Base-by-base conservation (phyloP, 192 early-diverging fungal genomes). In the Gorgonomyces haynaldii region DNA sequence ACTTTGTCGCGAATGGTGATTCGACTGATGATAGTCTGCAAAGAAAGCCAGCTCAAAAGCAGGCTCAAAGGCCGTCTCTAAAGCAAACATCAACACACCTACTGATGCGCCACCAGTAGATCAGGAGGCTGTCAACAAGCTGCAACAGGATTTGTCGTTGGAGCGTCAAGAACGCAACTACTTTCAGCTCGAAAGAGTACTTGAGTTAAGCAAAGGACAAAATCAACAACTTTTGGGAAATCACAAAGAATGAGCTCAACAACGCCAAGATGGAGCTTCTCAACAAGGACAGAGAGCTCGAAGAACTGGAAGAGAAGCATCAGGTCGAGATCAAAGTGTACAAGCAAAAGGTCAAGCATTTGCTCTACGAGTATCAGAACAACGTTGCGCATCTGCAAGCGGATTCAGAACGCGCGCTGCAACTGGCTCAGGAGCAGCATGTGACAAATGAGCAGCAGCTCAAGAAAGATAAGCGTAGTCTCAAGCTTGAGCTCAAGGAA, bases 271-370 rank as follows among this genome's bases (percentile, higher is more conserved):
- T 67, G 0, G 68, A 73, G 39, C 48, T 72, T 8, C 47, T 75
- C 21, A 78, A 80, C 56, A 78, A 74, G 52, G 77, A 80, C 42
- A 52, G 77, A 25, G 77, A 80, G 47, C 45, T 72, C 8, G 77
- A 80, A 37, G 77, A 80, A 54, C 42, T 61, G 49, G 77, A 80
- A 53, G 77, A 80, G 40, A 80, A 78, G 53, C 72, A 78, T 50
- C 70, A 74, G 61, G 77, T 78, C 24, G 77, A 80, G 43, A 78
- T 80, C 43, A 80, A 80, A 60, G 76, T 79, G 15, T 80, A 80
- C 62, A 80, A 80, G 48, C 77, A 80, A 72, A 80, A 80, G 63
- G 75, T 80, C 34, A 80, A 80, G 55, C 77, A 80, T 52, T 62
- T 80, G 16, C 67, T 80, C 1, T 80, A 80, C 56, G 77, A 80